Percentiles rank a stretch among this genome's conserved stretches.
phyloP scores from a whole-genome alignment of 2,329 filamentous ascomycete species.

The Colletotrichum sp. region DNA sequence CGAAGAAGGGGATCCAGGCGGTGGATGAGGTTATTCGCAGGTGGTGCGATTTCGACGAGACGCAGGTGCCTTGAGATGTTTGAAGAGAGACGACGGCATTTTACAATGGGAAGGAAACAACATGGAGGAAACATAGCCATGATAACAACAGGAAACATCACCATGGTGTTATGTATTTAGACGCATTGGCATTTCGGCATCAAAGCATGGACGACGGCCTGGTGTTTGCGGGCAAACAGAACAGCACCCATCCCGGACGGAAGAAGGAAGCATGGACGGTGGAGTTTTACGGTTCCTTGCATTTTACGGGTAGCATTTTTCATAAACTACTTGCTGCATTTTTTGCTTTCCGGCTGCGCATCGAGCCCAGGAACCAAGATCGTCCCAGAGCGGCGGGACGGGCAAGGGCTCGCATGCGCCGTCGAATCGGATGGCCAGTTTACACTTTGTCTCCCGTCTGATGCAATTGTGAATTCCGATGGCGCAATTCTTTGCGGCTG shows the following conservation, averaged over 20 bases:
- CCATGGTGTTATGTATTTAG: background rate
- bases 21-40: constrained; percentile 74
- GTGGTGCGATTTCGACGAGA: constrained; percentile 87
- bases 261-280: background rate
- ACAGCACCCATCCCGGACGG: background rate
- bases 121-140: background rate
- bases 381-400: background rate
- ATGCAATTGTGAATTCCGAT: constrained; percentile 13
- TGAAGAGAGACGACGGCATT: background rate
- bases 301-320: background rate
- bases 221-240: background rate
- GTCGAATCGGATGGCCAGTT: background rate
- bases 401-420: background rate
- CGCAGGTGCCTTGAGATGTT: constrained; percentile 10
- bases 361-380: background rate
- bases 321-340: accelerated
- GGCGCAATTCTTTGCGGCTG: background rate
- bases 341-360: background rate
- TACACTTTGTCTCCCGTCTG: background rate
- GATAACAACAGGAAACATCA: background rate
- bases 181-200: background rate
- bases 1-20: constrained; percentile 70
- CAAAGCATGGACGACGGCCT: background rate
- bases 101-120: background rate
- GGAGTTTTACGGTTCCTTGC: constrained; percentile 2